A percentile compares a stretch with the other conserved stretches of the same genome.
Evolutionary conservation across 164 flowering plant genomes (phyloP).

Genomic region (Magnolia kwangsiensis): DNA sequence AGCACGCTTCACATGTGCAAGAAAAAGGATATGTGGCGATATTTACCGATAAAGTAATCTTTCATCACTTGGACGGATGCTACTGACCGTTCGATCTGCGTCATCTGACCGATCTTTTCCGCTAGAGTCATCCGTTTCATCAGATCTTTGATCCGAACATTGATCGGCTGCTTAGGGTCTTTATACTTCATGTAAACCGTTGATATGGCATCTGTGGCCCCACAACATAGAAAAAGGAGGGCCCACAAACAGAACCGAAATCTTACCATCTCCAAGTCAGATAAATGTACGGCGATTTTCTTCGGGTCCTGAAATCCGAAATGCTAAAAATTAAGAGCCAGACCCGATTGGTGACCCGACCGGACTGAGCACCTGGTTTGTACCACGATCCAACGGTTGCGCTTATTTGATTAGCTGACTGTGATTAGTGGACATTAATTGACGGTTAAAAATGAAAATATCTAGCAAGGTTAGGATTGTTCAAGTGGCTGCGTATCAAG

Average conservation of each 20-base stretch:
- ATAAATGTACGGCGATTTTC: no score
- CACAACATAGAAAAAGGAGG: conserved; percentile 22
- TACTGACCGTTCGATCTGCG: conserved; percentile 50
- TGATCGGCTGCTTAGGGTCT: conserved; percentile 49
- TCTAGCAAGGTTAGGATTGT: no score
- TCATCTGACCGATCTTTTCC: conserved; percentile 80
- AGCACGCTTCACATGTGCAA: conserved; percentile 34
- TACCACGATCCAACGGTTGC: no score
- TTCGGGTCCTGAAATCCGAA: no score
- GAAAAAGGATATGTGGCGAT: no score
- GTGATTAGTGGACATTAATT: no score
- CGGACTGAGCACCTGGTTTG: no score
- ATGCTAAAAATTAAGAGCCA: no score
- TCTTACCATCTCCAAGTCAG: conserved; percentile 16
- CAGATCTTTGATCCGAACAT: conserved; percentile 46
- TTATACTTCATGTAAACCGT: conserved; percentile 42
- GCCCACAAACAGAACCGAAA: conserved; percentile 14
- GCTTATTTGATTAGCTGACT: no score
- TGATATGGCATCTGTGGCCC: conserved; percentile 22
- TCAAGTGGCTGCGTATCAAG: no score
- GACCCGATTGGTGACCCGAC: no score
- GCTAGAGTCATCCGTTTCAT: conserved; percentile 56
- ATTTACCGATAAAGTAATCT: conserved; percentile 54
- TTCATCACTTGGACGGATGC: conserved; percentile 49
- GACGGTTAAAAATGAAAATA: no score